Evolutionary conservation across 148 eudicot genomes (phyloP), one percentile per base, ranked within the genome.

Genomic region (Chenopodium suecicum): DNA sequence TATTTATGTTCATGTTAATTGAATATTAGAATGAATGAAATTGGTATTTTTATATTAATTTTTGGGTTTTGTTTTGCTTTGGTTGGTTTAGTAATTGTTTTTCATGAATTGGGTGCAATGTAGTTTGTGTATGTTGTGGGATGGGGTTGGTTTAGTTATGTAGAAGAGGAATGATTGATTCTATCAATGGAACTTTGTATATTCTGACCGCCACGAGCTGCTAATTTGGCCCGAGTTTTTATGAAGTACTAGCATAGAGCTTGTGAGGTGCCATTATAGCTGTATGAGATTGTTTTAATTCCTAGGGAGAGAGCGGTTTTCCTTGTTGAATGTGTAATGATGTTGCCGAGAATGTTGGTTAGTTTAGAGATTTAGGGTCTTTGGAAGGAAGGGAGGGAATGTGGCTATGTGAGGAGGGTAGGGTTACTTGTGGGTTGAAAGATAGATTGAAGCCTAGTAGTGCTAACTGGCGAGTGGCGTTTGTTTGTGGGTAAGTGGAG

Each of bases 381-480:
- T 81, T 68, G 48, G 63, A 70, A 52, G 44, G 44, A 52, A 70
- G 13, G 50, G 47, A 20, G 22, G 11, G 72, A 9, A 29, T 37
- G 66, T 25, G 52, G 64, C 19, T 1, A 11, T 41, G 50, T 71
- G 11, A 1, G 47, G 12, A 3, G 17, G 71, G 27, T 14, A 4
- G 31, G 32, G 7, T 23, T 17, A 34, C 1, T 54, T 79, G 56
- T 0, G 34, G 29, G 25, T 70, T 13, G 50, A 70, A 16, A n/a
- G 71, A 79, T 70, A 54, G 74, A 50, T 70, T 70, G 16, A 70
- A 56, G 82, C 22, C 12, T 54, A 79, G n/a, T 11, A 54, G 52
- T 70, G 20, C 22, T 22, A 56, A 48, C 23, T 22, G 75, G 9
- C 23, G 64, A 68, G 50, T 71, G 25, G 52, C 46, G 27, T 13